Evolutionary conservation across 129 eudicot genomes (phyloP).

Genomic region (Helianthus annuus): DNA sequence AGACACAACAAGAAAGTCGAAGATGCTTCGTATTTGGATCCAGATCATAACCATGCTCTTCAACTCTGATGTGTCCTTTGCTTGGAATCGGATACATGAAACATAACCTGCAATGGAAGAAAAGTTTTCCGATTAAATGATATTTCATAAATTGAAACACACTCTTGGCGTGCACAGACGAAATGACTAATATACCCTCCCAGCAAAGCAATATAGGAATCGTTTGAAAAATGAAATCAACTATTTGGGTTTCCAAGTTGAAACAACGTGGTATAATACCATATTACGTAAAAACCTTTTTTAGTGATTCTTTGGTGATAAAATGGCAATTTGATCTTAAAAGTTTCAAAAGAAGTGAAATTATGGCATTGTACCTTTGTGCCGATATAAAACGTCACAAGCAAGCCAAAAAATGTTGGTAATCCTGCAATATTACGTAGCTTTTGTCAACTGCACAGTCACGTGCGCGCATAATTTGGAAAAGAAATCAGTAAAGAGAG

Average conservation of each 20-base stretch:
- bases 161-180: background rate
- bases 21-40: background rate
- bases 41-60: constrained; percentile 23
- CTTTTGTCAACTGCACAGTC: constrained; percentile 10
- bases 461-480: constrained; percentile 1
- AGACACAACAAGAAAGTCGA: background rate
- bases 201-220: background rate
- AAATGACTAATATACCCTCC: constrained; percentile 6
- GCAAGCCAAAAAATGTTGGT: constrained; percentile 63
- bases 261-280: background rate
- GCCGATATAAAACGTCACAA: constrained; percentile 74
- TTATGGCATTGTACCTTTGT: constrained; percentile 59
- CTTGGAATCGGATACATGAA: constrained; percentile 71
- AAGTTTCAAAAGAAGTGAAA: background rate
- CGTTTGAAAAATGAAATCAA: background rate
- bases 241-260: background rate
- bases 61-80: constrained; percentile 44
- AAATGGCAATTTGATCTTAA: background rate
- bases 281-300: constrained; percentile 9
- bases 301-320: background rate
- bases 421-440: constrained; percentile 49
- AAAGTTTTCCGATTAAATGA: background rate
- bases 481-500: constrained; percentile 6
- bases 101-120: constrained; percentile 65
- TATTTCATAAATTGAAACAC: background rate